Base-by-base conservation (phyloP, 2,329 filamentous ascomycete species). In the Aspergillus quadrilineatus region DNA sequence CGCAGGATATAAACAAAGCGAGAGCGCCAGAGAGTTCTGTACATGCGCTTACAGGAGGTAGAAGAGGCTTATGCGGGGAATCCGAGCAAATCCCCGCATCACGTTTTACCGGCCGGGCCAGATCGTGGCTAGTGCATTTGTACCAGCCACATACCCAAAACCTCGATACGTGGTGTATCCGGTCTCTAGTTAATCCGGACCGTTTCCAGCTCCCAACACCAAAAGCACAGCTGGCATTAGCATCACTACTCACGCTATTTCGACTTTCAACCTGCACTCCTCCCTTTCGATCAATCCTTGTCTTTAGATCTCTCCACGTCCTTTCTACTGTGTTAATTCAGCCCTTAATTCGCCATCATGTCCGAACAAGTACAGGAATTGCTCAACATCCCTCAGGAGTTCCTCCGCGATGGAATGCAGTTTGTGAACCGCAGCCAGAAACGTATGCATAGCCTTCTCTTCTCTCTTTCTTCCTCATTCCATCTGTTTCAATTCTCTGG, bases 401-500 rank as follows among this genome's bases (percentile, higher is more conserved):
- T 65, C 56, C 49, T 65, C 12, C 50, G 51, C 52, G 63, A 64
- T 28, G 63, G 63, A 36, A 61, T 64, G 58, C 56, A 60, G 48
- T 65, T 65, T 51, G 58, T 65, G 44, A 56, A 62, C 59, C 59
- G 62, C 52, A 63, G 63, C 59, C 60, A 62, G 54, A 65, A 65
- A 60, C 63, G 63, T 65, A 55, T 36, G 63, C 63, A 34, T 36
- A 4, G n/a, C 14, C 7, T 39, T 15, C n/a, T 14, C 1, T 29
- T 8, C 3, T 1, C 12, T 8, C 3, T 2, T 17, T 8, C 10
- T 42, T 3, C 14, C 43, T 7, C 50, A 32, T 29, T 22, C 12
- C 9, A 34, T 34, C 14, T 34, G n/a, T 15, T 9, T 12, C 17
- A 8, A 7, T 14, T 22, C 5, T 6, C 28, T 34, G n/a, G 15